Base-by-base conservation (phyloP, 192 early-diverging fungal species). In the Spinellus fusiger region DNA sequence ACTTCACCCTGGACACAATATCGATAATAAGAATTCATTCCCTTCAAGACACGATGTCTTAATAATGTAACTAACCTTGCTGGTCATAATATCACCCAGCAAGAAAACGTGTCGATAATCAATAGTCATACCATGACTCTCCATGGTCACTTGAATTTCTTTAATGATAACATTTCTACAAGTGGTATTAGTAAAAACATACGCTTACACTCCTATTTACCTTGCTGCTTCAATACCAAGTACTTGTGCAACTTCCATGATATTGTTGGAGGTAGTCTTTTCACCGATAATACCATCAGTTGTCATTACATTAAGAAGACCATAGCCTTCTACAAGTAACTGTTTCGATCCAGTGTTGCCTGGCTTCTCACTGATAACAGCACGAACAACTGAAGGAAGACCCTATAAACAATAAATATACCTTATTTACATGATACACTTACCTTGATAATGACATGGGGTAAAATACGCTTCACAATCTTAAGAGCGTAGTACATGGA, bases 221-320 rank as follows among this genome's bases (percentile, higher is more conserved):
- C 92, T 77, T 5, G 96, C 95, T 4, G 98, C 95, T 65, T 99
- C 96, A 66, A 99, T 97, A 50, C 98, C 98, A 31, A 99, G 77
- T 27, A 89, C 89, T 63, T 88, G 78, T 56, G 82, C 77, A 15
- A 92, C 86, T 73, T 99, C 98, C 78, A 98, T 88, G 52, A 94
- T 90, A 68, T 96, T 87, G 77, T 98, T 98, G 31, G 88, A 92
- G 10, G 77, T 84, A 1, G 92, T 90, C 35, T 84, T 64, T 16
- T 77, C 70, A 18, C 92, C 95, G 53, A 90, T 80, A 46, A 97
- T 80, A 59, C 95, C 95, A 58, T 97, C 93, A 26, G 89, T 93
- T 29, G 85, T 94, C 96, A 99, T 99, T 12, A 96, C 85, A 37
- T 96, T 85, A 44, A 79, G 83, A 56, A 99, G 77, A 31, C 93